A percentile compares a stretch with the other conserved stretches of the same genome.
Evolutionary conservation across 495 filamentous ascomycete genomes (phyloP).

Genomic region (Durotheca rogersii): DNA sequence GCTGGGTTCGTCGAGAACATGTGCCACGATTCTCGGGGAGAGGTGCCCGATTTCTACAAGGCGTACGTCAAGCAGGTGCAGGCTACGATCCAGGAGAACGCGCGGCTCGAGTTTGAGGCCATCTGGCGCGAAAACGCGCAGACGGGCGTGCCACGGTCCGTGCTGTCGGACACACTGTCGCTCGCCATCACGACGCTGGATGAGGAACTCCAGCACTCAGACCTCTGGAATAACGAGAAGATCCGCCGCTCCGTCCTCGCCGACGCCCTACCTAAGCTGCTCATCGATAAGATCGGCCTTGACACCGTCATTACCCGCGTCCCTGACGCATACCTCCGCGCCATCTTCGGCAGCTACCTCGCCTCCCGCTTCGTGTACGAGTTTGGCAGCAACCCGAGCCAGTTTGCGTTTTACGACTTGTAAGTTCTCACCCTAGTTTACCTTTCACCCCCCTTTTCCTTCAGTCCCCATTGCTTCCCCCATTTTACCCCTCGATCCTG

Average conservation of each 20-base stretch:
- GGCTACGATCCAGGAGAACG: conserved; percentile 82
- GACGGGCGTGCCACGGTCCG: conserved; percentile 74
- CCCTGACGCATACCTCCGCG: conserved; percentile 85
- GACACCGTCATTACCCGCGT: conserved; percentile 84
- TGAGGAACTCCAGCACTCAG: conserved; percentile 89
- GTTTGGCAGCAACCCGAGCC: conserved; percentile 86
- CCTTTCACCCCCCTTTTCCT: too few relatives aligned
- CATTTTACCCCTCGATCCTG: not conserved
- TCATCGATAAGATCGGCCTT: conserved; percentile 86
- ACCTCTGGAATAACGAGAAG: conserved; percentile 82
- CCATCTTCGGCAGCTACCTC: conserved; percentile 94
- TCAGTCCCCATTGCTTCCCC: too few relatives aligned
- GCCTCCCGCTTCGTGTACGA: conserved; percentile 95
- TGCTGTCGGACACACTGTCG: conserved; percentile 84
- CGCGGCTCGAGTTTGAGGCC: conserved; percentile 91
- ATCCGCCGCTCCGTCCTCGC: conserved; percentile 75
- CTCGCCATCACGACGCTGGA: conserved; percentile 91
- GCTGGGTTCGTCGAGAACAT: conserved; percentile 84
- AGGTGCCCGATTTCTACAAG: conserved; percentile 84
- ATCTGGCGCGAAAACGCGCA: conserved; percentile 92
- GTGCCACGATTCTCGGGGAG: conserved; percentile 79
- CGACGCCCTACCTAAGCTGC: conserved; percentile 81
- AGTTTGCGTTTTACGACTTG: conserved; percentile 99
- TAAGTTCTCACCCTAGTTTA: conserved; percentile 60
- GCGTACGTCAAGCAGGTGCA: conserved; percentile 92